Base-by-base conservation (phyloP, 2,329 filamentous ascomycete genomes). In the Colletotrichum simmondsii region DNA sequence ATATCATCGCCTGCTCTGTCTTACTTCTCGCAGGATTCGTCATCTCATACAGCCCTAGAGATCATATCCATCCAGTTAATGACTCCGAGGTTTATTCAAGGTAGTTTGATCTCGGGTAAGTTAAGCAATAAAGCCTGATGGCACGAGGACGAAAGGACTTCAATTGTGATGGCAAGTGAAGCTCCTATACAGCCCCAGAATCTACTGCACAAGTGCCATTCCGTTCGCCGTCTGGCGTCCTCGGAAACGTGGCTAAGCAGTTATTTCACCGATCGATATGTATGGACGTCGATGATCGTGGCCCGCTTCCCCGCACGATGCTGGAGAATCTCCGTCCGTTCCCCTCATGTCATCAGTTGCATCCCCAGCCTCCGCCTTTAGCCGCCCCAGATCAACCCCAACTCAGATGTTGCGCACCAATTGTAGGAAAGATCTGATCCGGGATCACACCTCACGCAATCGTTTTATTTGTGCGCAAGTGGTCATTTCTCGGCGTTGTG, bases 391-490 rank as follows among this genome's bases (percentile, higher is more conserved):
- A 63, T 70, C 42, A 64, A 60, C 54, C 26, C 46, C 70, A 56
- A 58, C 30, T 53, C 19, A 35, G 46, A 52, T 14, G 26, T 72
- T 72, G 70, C 65, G 70, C 65, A 57, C 70, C 65, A 72, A 72
- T 72, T 52, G 28, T 4, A 35, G 6, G 14, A 8, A 22, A 2
- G 24, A 6, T n/a, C 22, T 11, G 22, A n/a, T 19, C 65, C 65
- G 32, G 60, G 66, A 54, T 65, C 46, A 46, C 26, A 24, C 24
- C 16, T 59, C 32, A 19, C 10, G 46, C 59, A 26, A 16, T 26
- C 60, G 32, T 46, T 16, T 70, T 68, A 70, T 70, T 72, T 72
- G 70, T 30, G 70, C 70, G 70, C 70, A 72, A 72, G 66, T 46
- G 54, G n/a, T 10, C 49, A 12, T 22, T 57, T 49, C 60, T 70